Evolutionary conservation across 306 rosid species (phyloP).

Genomic region (Geum urbanum): DNA sequence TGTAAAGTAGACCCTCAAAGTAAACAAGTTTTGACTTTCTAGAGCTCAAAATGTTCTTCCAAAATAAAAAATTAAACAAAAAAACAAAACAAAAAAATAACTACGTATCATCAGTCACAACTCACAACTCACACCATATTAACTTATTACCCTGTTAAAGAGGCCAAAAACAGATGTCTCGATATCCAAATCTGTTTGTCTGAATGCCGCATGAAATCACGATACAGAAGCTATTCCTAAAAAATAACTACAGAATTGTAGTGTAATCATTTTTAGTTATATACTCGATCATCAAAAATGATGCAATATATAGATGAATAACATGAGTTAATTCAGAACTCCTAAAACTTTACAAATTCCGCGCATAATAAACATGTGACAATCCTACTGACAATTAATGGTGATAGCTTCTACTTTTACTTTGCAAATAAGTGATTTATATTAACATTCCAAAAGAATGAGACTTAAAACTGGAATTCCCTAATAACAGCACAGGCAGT

Average conservation of each 20-base stretch:
- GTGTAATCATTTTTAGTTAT: not conserved
- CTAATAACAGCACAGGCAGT: not conserved
- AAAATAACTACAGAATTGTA: not conserved
- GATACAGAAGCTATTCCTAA: not conserved
- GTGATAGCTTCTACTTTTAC: too few relatives aligned
- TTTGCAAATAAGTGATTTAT: too few relatives aligned
- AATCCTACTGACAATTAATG: too few relatives aligned
- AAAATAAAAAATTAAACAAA: too few relatives aligned
- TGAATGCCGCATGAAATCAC: not conserved
- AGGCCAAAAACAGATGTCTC: not conserved
- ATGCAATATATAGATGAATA: not conserved
- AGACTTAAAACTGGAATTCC: not conserved
- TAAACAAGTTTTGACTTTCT: not conserved
- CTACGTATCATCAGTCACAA: not conserved
- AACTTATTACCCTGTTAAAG: not conserved
- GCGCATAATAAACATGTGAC: not conserved
- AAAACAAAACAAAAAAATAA: too few relatives aligned
- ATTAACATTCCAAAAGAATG: too few relatives aligned
- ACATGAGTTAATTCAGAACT: not conserved
- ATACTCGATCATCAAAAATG: not conserved
- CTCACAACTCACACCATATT: not conserved
- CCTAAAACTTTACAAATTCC: not conserved
- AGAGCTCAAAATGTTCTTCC: not conserved
- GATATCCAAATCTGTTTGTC: not conserved
- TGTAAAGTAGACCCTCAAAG: not conserved